Conservation (phyloP, 148 eudicot genomes). For the Persicaria tinctoria region DNA sequence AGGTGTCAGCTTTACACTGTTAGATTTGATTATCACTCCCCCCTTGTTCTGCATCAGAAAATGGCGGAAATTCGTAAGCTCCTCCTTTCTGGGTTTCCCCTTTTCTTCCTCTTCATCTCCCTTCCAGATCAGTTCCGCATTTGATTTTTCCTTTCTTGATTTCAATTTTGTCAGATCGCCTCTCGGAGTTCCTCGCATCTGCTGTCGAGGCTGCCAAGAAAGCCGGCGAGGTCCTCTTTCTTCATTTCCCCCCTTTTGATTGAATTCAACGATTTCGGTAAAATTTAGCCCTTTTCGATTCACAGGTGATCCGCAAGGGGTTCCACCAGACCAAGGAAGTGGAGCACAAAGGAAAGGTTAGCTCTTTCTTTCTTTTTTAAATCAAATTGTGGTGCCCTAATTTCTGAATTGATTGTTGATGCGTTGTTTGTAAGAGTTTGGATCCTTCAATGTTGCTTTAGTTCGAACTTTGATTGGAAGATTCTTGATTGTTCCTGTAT, state of each 20-base stretch:
- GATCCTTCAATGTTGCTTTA: not conserved
- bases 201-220: conserved; percentile 48
- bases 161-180: conserved; percentile 15
- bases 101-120: no score
- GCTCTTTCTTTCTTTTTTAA: not conserved
- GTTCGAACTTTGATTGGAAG: no score
- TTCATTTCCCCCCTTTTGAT: not conserved
- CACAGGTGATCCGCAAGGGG: conserved; percentile 57
- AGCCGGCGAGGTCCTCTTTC: conserved; percentile 34
- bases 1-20: no score
- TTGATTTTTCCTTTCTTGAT: no score
- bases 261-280: not conserved
- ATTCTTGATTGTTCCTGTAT: no score
- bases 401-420: not conserved
- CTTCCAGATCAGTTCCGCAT: no score
- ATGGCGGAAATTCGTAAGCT: no score
- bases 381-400: not conserved
- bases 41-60: no score
- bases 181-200: conserved; percentile 25
- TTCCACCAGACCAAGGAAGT: conserved; percentile 68
- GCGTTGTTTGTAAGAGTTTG: not conserved
- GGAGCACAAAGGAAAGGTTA: conserved; percentile 86
- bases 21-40: no score
- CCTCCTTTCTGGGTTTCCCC: no score
- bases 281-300: not conserved